Percentiles rank a stretch among this genome's conserved stretches.
These are phyloP conservation scores for Gymnopus androsaceus DNA, from an alignment of 1,284 basidiomycete genomes.

Conservation along the genomic window DNA sequence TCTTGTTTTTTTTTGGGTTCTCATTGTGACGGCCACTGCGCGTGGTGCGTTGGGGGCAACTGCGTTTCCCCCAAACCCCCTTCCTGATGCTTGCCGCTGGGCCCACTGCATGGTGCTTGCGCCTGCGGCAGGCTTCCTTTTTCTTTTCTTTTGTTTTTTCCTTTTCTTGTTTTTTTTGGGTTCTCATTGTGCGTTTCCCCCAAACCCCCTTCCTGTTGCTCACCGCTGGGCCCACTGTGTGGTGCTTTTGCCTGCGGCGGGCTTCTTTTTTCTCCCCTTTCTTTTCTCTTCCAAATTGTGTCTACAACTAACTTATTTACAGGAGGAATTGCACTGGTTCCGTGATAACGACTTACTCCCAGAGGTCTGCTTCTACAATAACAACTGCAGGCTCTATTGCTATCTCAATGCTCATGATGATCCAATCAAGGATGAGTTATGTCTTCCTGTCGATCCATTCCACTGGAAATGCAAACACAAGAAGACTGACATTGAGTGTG, in stretches of 20 bases:
- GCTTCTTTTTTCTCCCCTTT: neutral
- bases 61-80: too few species aligned
- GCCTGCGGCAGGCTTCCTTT: neutral
- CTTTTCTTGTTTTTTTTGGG: neutral
- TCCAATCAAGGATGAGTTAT: constrained; percentile 19
- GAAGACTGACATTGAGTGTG: constrained; percentile 28
- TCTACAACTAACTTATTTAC: neutral
- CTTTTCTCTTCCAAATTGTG: neutral
- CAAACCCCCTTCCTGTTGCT: neutral
- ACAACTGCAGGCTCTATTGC: constrained; percentile 26
- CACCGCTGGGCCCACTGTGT: too few species aligned
- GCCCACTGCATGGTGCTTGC: too few species aligned
- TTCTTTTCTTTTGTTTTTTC: neutral
- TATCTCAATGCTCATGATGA: constrained; percentile 19
- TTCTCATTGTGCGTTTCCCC: too few species aligned
- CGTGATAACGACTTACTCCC: constrained; percentile 21
- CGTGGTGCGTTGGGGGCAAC: too few species aligned
- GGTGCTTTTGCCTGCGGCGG: neutral
- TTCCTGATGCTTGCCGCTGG: too few species aligned
- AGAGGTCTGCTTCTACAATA: constrained; percentile 31
- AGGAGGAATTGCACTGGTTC: constrained; percentile 14
- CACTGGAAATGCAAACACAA: constrained; percentile 37
- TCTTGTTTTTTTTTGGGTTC: too few species aligned
- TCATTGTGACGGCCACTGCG: too few species aligned
- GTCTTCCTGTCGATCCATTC: constrained; percentile 35